These are phyloP conservation scores for Moelleriella libera DNA, from an alignment of 2,329 filamentous ascomycete species.

Conservation along the genomic window DNA sequence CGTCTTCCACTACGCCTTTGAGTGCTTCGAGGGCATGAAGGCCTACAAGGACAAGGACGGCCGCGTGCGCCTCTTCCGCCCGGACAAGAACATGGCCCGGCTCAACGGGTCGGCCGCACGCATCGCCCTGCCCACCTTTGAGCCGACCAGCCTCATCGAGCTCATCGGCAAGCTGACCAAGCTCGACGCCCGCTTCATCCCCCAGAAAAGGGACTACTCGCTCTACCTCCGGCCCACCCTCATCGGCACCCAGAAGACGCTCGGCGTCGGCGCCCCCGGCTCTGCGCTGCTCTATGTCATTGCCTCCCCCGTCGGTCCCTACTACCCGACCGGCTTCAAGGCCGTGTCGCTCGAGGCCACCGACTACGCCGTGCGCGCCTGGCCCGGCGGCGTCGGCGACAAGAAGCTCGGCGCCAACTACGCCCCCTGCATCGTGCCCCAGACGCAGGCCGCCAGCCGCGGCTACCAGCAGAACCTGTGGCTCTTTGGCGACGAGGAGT, in stretches of 20 bases:
- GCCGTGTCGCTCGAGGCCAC: slow-evolving; percentile 91
- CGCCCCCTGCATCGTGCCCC: slow-evolving; percentile 95
- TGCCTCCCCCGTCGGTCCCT: slow-evolving; percentile 89
- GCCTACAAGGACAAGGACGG: slow-evolving; percentile 83
- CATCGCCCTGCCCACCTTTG: slow-evolving; percentile 85
- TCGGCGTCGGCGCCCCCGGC: slow-evolving; percentile 84
- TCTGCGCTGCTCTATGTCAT: slow-evolving; percentile 90
- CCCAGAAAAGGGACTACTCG: slow-evolving; percentile 74
- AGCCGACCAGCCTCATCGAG: slow-evolving; percentile 58
- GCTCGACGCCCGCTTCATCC: slow-evolving; percentile 82
- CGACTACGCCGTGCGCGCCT: slow-evolving; percentile 90
- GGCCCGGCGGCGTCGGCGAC: slow-evolving; percentile 94
- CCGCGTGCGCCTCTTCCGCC: slow-evolving; percentile 75
- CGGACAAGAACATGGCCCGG: slow-evolving; percentile 90
- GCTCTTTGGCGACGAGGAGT: slow-evolving; percentile 93
- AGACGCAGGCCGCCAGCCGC: slow-evolving; percentile 77
- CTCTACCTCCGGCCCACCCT: slow-evolving; percentile 92
- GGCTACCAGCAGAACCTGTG: slow-evolving; percentile 98
- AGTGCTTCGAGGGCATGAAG: slow-evolving; percentile 99
- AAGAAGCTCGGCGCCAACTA: slow-evolving; percentile 99
- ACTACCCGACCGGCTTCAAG: slow-evolving; percentile 98
- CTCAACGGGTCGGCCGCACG: slow-evolving; percentile 83
- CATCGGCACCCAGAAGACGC: slow-evolving; percentile 90
- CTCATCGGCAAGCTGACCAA: slow-evolving; percentile 69
- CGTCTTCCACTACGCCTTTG: slow-evolving; percentile 97